Evolutionary conservation across 768 basidiomycete species (phyloP).

Genomic region (Termitomyces titanicus): DNA sequence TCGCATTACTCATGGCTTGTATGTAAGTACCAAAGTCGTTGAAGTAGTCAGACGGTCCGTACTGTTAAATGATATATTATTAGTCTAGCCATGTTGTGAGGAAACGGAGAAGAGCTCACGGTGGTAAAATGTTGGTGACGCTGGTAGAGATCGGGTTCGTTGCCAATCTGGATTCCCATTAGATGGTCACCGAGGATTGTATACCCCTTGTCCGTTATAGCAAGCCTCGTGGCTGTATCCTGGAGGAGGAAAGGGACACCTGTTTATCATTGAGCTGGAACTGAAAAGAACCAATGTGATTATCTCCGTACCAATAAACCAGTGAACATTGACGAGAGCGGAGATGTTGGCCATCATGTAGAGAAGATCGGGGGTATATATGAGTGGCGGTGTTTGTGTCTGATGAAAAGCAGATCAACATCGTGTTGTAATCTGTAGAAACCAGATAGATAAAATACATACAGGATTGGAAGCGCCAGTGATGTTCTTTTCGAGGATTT

Average conservation of each 20-base stretch:
- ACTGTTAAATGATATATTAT: constrained; percentile 21
- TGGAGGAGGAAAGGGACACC: constrained; percentile 56
- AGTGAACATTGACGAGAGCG: constrained; percentile 54
- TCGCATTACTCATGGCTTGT: constrained; percentile 33
- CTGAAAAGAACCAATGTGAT: neutral
- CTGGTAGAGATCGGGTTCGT: constrained; percentile 60
- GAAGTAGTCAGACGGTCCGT: constrained; percentile 44
- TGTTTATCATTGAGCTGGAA: constrained; percentile 1
- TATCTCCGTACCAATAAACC: constrained; percentile 52
- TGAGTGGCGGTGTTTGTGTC: constrained; percentile 69
- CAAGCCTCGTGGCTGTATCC: constrained; percentile 49
- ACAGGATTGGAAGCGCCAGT: constrained; percentile 16
- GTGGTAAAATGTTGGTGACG: constrained; percentile 34
- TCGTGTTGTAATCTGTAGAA: neutral
- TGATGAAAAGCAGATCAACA: constrained; percentile 9
- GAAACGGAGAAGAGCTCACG: constrained; percentile 8
- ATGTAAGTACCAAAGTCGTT: constrained; percentile 42
- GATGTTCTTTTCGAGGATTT: constrained; percentile 19
- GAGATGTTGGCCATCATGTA: constrained; percentile 67
- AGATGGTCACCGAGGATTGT: constrained; percentile 65
- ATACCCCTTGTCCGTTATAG: constrained; percentile 59
- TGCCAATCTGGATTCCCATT: constrained; percentile 68
- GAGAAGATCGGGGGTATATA: constrained; percentile 65
- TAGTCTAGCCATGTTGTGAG: neutral
- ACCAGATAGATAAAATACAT: neutral